These are phyloP conservation scores for Cenococcum geophilum DNA, from an alignment of 495 filamentous ascomycete species.

Conservation along the genomic window DNA sequence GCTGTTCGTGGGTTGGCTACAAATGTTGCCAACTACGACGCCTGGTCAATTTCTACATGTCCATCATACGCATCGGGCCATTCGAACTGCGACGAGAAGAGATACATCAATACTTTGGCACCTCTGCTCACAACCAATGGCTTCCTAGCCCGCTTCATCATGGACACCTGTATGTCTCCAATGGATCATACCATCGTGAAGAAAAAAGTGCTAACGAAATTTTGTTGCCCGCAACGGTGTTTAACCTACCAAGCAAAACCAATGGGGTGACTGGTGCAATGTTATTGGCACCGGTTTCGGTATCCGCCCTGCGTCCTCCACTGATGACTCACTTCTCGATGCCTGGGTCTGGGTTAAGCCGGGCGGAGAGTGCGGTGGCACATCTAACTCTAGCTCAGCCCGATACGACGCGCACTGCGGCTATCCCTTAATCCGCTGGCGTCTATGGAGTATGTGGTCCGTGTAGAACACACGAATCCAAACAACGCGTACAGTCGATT, in stretches of 20 bases:
- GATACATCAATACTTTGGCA: slow-evolving; percentile 60
- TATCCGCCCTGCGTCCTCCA: slow-evolving; percentile 57
- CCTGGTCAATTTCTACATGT: slow-evolving; percentile 18
- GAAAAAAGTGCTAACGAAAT: no score
- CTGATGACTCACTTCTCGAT: slow-evolving; percentile 57
- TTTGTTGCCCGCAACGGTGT: slow-evolving; percentile 55
- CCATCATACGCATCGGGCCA: not conserved
- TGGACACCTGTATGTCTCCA: slow-evolving; percentile 44
- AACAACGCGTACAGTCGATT: no score
- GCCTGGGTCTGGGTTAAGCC: slow-evolving; percentile 84
- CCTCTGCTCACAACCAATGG: slow-evolving; percentile 55
- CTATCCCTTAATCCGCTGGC: no score
- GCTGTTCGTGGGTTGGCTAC: slow-evolving; percentile 67
- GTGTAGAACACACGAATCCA: no score
- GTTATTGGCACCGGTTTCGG: slow-evolving; percentile 70
- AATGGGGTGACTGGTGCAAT: slow-evolving; percentile 84
- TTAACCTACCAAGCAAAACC: slow-evolving; percentile 44
- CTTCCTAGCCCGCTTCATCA: slow-evolving; percentile 68
- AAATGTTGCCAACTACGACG: slow-evolving; percentile 77
- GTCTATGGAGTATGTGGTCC: no score
- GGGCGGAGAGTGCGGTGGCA: slow-evolving; percentile 76
- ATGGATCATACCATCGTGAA: no score
- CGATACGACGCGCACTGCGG: slow-evolving; percentile 73
- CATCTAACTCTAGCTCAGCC: slow-evolving; percentile 52
- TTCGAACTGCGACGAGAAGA: slow-evolving; percentile 57